phyloP scores from a whole-genome alignment of 257 asterid species.

The Buddleja alternifolia region DNA sequence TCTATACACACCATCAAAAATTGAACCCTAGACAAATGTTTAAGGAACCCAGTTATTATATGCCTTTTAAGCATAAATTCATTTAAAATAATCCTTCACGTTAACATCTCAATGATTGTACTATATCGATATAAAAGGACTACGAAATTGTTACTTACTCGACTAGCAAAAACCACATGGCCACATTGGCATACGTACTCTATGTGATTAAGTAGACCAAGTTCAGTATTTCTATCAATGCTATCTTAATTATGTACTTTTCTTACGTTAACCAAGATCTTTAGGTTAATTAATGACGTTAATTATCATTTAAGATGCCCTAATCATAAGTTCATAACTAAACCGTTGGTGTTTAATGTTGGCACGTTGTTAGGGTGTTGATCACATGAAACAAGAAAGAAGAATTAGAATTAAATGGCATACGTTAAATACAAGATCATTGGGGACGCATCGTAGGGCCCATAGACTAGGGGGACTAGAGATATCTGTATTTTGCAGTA shows the following conservation, averaged over 20 bases:
- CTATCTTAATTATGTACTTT: background rate
- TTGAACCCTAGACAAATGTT: too few species aligned
- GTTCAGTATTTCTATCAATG: background rate
- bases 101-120: constrained; percentile 22
- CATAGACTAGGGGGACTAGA: too few species aligned
- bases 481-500: too few species aligned
- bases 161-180: constrained; percentile 32
- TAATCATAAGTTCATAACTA: constrained; percentile 3
- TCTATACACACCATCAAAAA: too few species aligned
- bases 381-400: constrained; percentile 27
- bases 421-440: background rate
- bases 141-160: background rate
- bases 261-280: constrained; percentile 7
- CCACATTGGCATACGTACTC: constrained; percentile 27
- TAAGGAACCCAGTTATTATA: too few species aligned
- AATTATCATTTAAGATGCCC: constrained; percentile 13
- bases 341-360: constrained; percentile 12
- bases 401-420: background rate
- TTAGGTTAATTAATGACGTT: constrained; percentile 4
- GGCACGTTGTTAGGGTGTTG: constrained; percentile 25
- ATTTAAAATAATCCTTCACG: constrained; percentile 12
- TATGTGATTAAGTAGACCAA: constrained; percentile 22
- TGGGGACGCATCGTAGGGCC: background rate
- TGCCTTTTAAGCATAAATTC: constrained; percentile 28
- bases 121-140: background rate